phyloP scores from a whole-genome alignment of 208 protist species.

The Wallacemonas sp. region DNA sequence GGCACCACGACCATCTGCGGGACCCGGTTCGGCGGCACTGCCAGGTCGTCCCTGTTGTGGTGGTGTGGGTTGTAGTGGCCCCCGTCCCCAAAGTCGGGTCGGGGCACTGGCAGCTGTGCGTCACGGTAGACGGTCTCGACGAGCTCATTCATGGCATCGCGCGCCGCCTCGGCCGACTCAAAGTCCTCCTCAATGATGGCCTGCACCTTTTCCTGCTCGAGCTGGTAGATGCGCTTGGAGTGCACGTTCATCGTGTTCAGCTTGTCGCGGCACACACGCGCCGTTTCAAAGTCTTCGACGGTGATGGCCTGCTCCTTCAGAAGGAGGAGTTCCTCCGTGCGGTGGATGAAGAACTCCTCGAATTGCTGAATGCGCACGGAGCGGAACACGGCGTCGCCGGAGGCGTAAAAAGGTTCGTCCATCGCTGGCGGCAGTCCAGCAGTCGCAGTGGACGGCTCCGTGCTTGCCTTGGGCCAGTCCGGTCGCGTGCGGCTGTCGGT shows the following conservation, averaged over 20 bases:
- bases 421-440: neutral
- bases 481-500: too few species aligned
- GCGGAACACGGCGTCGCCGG: slow-evolving; percentile 38
- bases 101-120: slow-evolving; percentile 42
- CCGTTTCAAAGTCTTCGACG: slow-evolving; percentile 72
- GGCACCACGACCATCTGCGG: neutral
- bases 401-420: neutral
- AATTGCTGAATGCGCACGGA: slow-evolving; percentile 85
- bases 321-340: slow-evolving; percentile 74
- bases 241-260: slow-evolving; percentile 63
- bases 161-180: slow-evolving; percentile 70
- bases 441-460: neutral
- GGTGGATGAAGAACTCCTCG: slow-evolving; percentile 85
- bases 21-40: neutral
- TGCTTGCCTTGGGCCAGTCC: neutral
- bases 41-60: neutral
- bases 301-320: slow-evolving; percentile 80
- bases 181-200: slow-evolving; percentile 92
- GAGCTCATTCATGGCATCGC: slow-evolving; percentile 72
- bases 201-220: slow-evolving; percentile 88
- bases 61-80: neutral
- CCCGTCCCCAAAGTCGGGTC: neutral
- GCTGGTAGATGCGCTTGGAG: slow-evolving; percentile 73
- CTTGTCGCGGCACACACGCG: slow-evolving; percentile 66
- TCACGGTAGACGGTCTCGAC: slow-evolving; percentile 57